Conservation (phyloP, 768 basidiomycete species). For the Collybia mongolica region DNA sequence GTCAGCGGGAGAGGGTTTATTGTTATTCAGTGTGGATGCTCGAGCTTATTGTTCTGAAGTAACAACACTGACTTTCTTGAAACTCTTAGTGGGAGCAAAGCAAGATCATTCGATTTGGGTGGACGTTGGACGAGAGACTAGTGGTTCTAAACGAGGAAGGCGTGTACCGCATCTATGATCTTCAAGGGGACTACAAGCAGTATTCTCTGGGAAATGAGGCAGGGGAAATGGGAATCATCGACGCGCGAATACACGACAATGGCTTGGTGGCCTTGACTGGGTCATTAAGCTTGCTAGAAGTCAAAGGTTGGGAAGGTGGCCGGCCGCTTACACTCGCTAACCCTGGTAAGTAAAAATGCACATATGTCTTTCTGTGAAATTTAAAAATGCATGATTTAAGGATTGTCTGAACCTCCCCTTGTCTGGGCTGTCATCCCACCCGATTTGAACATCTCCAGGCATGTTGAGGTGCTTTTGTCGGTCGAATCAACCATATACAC, state of each 20-base stretch:
- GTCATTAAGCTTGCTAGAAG: constrained; percentile 74
- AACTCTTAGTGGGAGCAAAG: constrained; percentile 82
- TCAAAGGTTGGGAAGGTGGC: constrained; percentile 85
- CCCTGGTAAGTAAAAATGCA: constrained; percentile 52
- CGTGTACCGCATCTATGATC: constrained; percentile 84
- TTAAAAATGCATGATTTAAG: constrained; percentile 32
- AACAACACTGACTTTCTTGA: constrained; percentile 12
- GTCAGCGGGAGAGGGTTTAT: constrained; percentile 71
- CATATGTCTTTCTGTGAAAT: background rate
- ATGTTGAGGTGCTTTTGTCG: constrained; percentile 86
- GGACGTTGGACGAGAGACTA: constrained; percentile 81
- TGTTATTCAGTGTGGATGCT: constrained; percentile 72
- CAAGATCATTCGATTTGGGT: constrained; percentile 79
- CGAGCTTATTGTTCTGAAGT: constrained; percentile 12
- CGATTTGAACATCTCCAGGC: constrained; percentile 84
- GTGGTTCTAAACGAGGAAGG: constrained; percentile 92
- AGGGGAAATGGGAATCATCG: constrained; percentile 77
- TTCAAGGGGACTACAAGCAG: constrained; percentile 84
- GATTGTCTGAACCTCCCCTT: constrained; percentile 72
- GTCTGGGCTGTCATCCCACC: constrained; percentile 91
- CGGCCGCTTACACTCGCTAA: constrained; percentile 72
- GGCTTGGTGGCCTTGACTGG: constrained; percentile 87
- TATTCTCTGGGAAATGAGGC: constrained; percentile 83
- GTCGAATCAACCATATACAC: constrained; percentile 77
- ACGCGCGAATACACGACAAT: constrained; percentile 82